These are phyloP conservation scores for Misopates orontium DNA, from an alignment of 257 asterid genomes.

Conservation along the genomic window DNA sequence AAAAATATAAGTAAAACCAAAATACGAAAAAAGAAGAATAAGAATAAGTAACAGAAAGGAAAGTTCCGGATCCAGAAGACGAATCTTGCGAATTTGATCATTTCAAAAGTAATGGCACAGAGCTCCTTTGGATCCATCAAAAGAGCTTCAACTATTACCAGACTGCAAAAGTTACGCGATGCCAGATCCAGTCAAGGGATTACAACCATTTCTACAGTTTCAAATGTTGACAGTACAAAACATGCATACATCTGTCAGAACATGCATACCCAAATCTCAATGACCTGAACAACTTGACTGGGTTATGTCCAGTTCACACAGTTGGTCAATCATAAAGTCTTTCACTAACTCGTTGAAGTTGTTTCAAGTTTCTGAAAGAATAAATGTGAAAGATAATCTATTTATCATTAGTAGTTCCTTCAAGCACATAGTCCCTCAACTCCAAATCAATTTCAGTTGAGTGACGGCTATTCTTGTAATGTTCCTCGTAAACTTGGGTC, in stretches of 20 bases:
- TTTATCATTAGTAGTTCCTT: background rate
- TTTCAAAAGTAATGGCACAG: background rate
- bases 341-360: background rate
- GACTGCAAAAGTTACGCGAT: background rate
- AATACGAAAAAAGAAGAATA: background rate
- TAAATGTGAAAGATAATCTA: background rate
- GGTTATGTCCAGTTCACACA: background rate
- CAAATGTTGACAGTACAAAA: conserved; percentile 7
- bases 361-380: background rate
- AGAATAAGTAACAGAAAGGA: background rate
- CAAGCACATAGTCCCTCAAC: background rate
- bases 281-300: background rate
- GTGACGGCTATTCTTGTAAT: background rate
- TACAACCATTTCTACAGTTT: background rate
- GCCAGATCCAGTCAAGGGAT: background rate
- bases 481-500: background rate
- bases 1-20: background rate
- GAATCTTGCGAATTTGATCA: background rate
- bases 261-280: background rate
- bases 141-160: background rate
- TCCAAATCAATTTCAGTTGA: background rate
- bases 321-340: background rate
- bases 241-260: background rate
- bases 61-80: background rate
- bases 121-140: background rate